Evolutionary conservation across 371 early-diverging fungal species (phyloP), one percentile per base, ranked within the genome.

Genomic region (Furculomyces boomerangus): DNA sequence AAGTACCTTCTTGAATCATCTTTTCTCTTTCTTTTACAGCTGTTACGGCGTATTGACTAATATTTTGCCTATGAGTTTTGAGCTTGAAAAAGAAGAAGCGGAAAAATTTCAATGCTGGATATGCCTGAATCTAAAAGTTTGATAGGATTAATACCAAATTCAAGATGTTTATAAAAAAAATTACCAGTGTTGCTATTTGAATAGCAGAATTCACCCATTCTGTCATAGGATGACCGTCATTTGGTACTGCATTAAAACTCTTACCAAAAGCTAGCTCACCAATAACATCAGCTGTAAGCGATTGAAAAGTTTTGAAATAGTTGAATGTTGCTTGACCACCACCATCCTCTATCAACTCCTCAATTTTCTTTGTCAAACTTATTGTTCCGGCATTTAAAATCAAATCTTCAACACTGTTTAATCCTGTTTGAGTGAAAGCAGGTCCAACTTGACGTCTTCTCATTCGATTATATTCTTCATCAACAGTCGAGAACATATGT

Each of bases 191-290:
- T 13, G 49, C 29, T 7, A 49, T 16, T 25, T 16, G 29, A 3
- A 49, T 18, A 20, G 18, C 26, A 18, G 26, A 25, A 8, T 30
- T 35, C 20, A 51, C 14, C 30, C 37, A 51, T 51, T 22, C 14
- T 18, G 30, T 18, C 10, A 51, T 8, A 3, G 25, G 20, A 35
- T 30, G n/a, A 35, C 30, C 30, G 14, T 22, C 52, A 3, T 8
- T 8, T 25, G 29, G 10, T 3, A 51, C 0, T 5, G 58, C 44
- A 1, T 44, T 50, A 28, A 70, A 65, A 22, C 50, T 50, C 5
- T 37, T n/a, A 14, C 70, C 70, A 51, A 60, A 68, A 13, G 57
- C 58, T 16, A 70, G 56, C 10, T 27, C 28, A 16, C 70, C 60
- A 24, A 68, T 63, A 27, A 65, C 43, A 28, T 70, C 65, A 14